Base-by-base conservation (phyloP, 2,329 filamentous ascomycete species). In the Pleurostoma richardsiae region DNA sequence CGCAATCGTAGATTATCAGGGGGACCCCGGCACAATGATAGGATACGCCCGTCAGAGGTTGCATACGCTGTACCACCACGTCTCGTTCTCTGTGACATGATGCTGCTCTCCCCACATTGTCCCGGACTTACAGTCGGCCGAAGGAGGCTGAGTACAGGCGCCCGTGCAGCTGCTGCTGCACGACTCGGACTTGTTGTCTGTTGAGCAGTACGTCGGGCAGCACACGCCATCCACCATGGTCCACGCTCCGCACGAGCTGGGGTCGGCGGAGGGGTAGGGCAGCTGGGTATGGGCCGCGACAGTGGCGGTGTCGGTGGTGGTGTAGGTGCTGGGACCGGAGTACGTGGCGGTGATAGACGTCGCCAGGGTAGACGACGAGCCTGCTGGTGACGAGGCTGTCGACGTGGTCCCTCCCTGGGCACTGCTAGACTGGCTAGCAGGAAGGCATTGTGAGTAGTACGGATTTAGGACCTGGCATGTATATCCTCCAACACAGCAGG, bases 291-390 rank as follows among this genome's bases (percentile, higher is more conserved):
- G 42, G n/a, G 42, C 28, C 4, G 42, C 30, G 26, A 10, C 26
- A 19, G 42, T 43, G 4, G 42, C 48, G 31, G 51, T 52, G 6
- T 26, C 30, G 19, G 26, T 33, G 29, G 42, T 43, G 29, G 42
- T 43, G 30, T 43, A 43, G n/a, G 26, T 33, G 19, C 26, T 10
- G 27, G 42, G 29, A 28, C 42, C 42, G 19, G 42, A 36, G 26
- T 43, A 38, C 19, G 19, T 19, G 19, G 19, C 19, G 19, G 19
- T 19, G 19, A 19, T 19, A 19, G 19, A 19, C 19, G 19, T 19
- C 19, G 19, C 19, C 19, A 19, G 19, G 19, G 19, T 19, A 19
- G 19, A 19, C 19, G 19, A 19, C 19, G 19, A 19, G 19, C 19
- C 19, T 2, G 19, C 19, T 19, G 19, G 19, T 19, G 19, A 19